Percentiles rank a stretch among this genome's conserved stretches.
Evolutionary conservation across 768 basidiomycete species (phyloP).

Genomic region (Candolleomyces eurysporus): DNA sequence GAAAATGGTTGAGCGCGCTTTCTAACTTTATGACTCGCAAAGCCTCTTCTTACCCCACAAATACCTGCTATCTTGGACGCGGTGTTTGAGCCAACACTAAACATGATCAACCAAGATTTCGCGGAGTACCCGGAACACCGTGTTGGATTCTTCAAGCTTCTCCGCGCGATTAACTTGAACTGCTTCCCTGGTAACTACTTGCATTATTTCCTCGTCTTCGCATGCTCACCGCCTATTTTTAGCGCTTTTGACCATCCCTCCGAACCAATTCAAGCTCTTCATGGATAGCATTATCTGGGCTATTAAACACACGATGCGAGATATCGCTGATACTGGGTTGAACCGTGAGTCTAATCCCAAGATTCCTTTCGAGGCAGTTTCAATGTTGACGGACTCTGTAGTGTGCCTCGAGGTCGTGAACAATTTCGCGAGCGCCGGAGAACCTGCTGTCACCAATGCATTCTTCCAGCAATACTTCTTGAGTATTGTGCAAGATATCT

Average conservation of each 20-base stretch:
- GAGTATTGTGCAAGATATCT: constrained; percentile 90
- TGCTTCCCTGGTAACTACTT: constrained; percentile 85
- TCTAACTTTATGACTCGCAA: constrained; percentile 13
- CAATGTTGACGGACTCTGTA: constrained; percentile 24
- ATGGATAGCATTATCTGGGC: constrained; percentile 99
- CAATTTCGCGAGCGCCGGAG: constrained; percentile 81
- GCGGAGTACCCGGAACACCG: constrained; percentile 98
- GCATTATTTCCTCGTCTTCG: neutral
- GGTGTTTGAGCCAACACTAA: constrained; percentile 94
- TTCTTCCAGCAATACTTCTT: constrained; percentile 98
- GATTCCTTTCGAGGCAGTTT: neutral
- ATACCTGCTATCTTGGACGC: constrained; percentile 94
- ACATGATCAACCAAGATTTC: constrained; percentile 99
- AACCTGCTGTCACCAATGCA: constrained; percentile 74
- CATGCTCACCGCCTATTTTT: constrained; percentile 9
- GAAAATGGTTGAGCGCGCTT: neutral
- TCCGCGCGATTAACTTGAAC: constrained; percentile 86
- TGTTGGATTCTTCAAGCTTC: constrained; percentile 92
- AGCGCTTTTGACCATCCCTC: constrained; percentile 87
- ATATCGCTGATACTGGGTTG: constrained; percentile 90
- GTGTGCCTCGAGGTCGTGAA: constrained; percentile 94
- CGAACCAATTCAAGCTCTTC: constrained; percentile 92
- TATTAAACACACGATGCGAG: constrained; percentile 99
- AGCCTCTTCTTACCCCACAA: constrained; percentile 89
- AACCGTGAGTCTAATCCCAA: constrained; percentile 50